Conservation (phyloP, 352 stramenopile genomes). For the Globisporangium cystogenes region DNA sequence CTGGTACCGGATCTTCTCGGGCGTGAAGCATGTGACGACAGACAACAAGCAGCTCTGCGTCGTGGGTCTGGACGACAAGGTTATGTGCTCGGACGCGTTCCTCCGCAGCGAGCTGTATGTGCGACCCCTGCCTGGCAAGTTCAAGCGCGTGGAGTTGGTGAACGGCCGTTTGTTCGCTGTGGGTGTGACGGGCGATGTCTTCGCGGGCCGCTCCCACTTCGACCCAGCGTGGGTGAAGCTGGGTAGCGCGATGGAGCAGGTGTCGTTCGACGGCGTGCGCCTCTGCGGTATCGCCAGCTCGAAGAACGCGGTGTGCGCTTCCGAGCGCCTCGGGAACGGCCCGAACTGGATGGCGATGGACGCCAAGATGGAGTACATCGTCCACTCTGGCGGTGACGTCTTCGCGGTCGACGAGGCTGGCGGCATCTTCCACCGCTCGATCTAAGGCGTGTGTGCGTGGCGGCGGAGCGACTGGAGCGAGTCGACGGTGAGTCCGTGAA, state of each 20-base stretch:
- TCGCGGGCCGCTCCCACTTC: conserved; percentile 4
- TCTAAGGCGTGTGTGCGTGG: background rate
- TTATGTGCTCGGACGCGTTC: conserved; percentile 12
- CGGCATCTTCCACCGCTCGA: conserved; percentile 7
- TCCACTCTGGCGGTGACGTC: conserved; percentile 12
- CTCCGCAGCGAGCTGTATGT: conserved; percentile 10
- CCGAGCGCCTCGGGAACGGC: background rate
- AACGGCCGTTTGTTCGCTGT: conserved; percentile 13
- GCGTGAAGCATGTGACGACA: conserved; percentile 20
- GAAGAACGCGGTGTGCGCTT: conserved; percentile 12
- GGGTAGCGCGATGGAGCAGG: conserved; percentile 1
- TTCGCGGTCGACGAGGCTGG: conserved; percentile 4
- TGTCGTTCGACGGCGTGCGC: conserved; percentile 15
- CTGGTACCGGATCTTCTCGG: conserved; percentile 8
- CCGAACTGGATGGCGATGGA: conserved; percentile 9
- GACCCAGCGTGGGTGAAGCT: conserved; percentile 10
- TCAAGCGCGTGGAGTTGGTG: conserved; percentile 13
- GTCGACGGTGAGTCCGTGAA: background rate
- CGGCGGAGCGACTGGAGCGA: too few relatives aligned
- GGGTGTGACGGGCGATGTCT: background rate
- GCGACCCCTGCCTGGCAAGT: conserved; percentile 8
- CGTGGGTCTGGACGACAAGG: conserved; percentile 1
- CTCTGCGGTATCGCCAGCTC: conserved; percentile 12
- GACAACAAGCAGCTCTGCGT: conserved; percentile 20
- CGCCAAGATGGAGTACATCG: conserved; percentile 7